These are phyloP conservation scores for Erodium trifolium DNA, from an alignment of 441 rosid genomes.

Conservation along the genomic window DNA sequence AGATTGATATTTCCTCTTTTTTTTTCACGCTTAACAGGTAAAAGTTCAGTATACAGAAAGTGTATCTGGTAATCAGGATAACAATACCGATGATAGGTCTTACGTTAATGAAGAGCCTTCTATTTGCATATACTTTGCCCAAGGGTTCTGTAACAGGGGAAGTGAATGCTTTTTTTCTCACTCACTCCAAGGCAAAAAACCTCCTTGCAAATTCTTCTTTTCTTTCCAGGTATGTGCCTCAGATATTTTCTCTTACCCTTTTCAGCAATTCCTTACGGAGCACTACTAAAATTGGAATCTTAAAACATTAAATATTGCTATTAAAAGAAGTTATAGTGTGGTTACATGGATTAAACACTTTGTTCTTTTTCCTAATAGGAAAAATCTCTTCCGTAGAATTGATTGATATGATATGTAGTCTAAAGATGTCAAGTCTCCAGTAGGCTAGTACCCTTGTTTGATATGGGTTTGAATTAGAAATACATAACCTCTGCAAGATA, in stretches of 20 bases:
- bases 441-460: too few species aligned
- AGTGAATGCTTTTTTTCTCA: constrained; percentile 61
- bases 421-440: too few species aligned
- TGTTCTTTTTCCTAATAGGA: too few species aligned
- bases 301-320: too few species aligned
- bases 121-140: constrained; percentile 54
- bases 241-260: not conserved
- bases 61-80: constrained; percentile 23
- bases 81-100: constrained; percentile 23
- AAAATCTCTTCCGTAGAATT: too few species aligned
- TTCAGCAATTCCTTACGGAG: not conserved
- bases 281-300: not conserved
- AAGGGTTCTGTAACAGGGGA: constrained; percentile 72
- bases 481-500: too few species aligned
- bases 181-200: constrained; percentile 46
- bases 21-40: constrained; percentile 35
- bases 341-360: too few species aligned
- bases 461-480: too few species aligned
- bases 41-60: constrained; percentile 37
- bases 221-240: constrained; percentile 51
- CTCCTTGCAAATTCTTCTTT: constrained; percentile 60
- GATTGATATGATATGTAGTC: too few species aligned
- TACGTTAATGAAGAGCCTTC: constrained; percentile 24
- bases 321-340: too few species aligned
- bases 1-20: constrained; percentile 17